phyloP scores from a whole-genome alignment of 2,329 filamentous ascomycete genomes.

The Penicillium italicum region DNA sequence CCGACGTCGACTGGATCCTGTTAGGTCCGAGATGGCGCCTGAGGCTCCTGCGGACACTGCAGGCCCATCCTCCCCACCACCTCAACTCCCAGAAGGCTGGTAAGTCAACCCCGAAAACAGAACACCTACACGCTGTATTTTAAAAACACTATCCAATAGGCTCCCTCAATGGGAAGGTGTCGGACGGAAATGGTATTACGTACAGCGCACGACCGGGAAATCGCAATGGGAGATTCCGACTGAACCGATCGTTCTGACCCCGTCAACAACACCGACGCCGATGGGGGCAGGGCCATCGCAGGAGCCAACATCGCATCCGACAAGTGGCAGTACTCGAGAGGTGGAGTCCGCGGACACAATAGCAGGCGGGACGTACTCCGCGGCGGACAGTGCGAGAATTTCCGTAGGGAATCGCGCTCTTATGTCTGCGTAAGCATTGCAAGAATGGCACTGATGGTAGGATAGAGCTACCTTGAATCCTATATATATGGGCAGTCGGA shows the following conservation, averaged over 20 bases:
- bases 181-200: constrained; percentile 39
- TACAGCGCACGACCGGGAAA: constrained; percentile 39
- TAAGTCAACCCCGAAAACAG: constrained; percentile 19
- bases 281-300: constrained; percentile 28
- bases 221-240: constrained; percentile 43
- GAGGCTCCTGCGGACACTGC: constrained; percentile 37
- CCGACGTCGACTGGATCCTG: neutral
- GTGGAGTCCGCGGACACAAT: constrained; percentile 8
- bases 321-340: constrained; percentile 19
- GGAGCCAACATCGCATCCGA: constrained; percentile 25
- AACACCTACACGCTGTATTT: neutral
- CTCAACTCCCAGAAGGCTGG: constrained; percentile 40
- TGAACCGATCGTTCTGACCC: constrained; percentile 38
- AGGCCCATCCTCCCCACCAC: constrained; percentile 39
- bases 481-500: constrained; percentile 14
- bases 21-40: constrained; percentile 22
- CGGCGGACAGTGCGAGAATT: constrained; percentile 19
- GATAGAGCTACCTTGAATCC: constrained; percentile 25
- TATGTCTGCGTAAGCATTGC: constrained; percentile 17
- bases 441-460: constrained; percentile 27
- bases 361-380: constrained; percentile 15
- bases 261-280: constrained; percentile 31
- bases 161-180: constrained; percentile 41
- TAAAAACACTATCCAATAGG: constrained; percentile 21
- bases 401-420: constrained; percentile 29